Percentiles rank a stretch among this genome's conserved stretches.
Evolutionary conservation across 768 basidiomycete genomes (phyloP).

Genomic region (Boletus vinaceobasis): DNA sequence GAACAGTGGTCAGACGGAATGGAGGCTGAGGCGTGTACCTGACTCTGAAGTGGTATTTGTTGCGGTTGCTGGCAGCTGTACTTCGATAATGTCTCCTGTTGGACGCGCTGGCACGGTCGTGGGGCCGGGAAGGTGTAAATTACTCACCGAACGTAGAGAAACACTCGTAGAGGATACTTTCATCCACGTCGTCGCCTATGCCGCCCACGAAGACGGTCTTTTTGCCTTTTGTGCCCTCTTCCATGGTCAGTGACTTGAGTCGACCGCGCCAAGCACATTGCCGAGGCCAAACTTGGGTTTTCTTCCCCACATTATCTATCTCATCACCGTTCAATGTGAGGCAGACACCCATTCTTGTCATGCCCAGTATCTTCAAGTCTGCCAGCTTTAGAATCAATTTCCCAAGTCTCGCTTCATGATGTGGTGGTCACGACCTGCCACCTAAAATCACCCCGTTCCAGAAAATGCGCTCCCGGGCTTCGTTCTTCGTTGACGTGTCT

Average conservation of each 20-base stretch:
- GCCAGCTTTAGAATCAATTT: constrained; percentile 1
- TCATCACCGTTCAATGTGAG: not conserved
- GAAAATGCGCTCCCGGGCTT: not conserved
- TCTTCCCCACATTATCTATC: constrained; percentile 7
- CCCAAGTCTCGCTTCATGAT: not conserved
- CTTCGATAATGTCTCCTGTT: constrained; percentile 88
- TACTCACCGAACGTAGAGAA: constrained; percentile 85
- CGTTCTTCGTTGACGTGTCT: not conserved
- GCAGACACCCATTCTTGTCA: not conserved
- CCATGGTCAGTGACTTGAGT: constrained; percentile 42
- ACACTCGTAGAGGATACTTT: constrained; percentile 66
- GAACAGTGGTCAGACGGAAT: constrained; percentile 1
- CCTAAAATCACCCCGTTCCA: not conserved
- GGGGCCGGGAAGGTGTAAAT: not conserved
- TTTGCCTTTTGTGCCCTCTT: constrained; percentile 81
- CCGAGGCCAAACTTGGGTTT: constrained; percentile 6
- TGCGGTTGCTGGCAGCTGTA: constrained; percentile 79
- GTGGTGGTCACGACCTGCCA: not conserved
- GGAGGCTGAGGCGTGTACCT: constrained; percentile 34
- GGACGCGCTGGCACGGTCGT: constrained; percentile 4
- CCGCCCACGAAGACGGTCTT: constrained; percentile 86
- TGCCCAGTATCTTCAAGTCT: not conserved
- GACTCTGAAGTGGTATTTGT: constrained; percentile 64
- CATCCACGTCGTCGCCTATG: constrained; percentile 80
- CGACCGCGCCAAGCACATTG: not conserved